Evolutionary conservation across 371 early-diverging fungal species (phyloP).

Genomic region (Smittium culicis): DNA sequence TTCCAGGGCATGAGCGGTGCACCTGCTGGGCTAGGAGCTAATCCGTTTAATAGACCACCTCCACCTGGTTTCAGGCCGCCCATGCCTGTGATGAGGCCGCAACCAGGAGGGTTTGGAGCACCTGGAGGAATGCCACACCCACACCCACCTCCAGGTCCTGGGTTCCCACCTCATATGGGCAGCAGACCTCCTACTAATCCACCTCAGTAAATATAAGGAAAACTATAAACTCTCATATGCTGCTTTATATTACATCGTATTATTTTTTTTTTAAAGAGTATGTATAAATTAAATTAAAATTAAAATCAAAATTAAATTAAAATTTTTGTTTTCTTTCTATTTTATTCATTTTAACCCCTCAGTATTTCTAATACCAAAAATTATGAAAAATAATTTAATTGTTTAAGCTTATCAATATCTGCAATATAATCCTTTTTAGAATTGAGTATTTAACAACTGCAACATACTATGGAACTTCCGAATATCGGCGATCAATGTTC

Average conservation of each 20-base stretch:
- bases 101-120: conserved; percentile 33
- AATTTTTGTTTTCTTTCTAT: too few species aligned
- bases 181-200: background rate
- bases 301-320: too few species aligned
- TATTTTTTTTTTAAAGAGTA: too few species aligned
- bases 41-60: background rate
- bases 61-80: background rate
- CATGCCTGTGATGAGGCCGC: background rate
- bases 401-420: too few species aligned
- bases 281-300: too few species aligned
- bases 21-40: background rate
- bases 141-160: conserved; percentile 33
- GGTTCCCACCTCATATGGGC: background rate
- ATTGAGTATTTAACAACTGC: too few species aligned
- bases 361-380: too few species aligned
- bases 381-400: too few species aligned
- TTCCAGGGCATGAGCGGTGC: background rate
- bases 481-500: background rate
- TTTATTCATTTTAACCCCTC: too few species aligned
- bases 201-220: background rate
- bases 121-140: conserved; percentile 26
- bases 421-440: too few species aligned
- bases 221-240: too few species aligned
- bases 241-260: too few species aligned
- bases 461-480: background rate